These are phyloP conservation scores for Abeoforma whisleri DNA, from an alignment of 78 protist species.

Conservation along the genomic window DNA sequence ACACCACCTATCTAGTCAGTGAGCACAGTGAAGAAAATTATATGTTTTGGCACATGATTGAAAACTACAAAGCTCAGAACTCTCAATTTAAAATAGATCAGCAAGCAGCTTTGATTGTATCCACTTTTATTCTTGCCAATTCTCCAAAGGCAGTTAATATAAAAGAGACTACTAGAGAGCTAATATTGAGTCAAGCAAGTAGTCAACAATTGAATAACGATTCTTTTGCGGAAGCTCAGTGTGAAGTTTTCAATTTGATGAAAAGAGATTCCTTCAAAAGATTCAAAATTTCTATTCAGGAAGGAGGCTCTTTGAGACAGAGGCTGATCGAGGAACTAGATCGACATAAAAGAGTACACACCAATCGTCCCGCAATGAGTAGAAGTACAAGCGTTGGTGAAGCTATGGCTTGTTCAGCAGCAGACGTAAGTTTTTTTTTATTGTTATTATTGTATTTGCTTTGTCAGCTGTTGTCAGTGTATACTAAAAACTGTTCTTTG, in stretches of 20 bases:
- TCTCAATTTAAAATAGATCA: not conserved
- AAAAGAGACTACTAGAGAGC: not conserved
- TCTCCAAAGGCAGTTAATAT: not conserved
- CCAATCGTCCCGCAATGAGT: no score
- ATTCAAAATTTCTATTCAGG: not conserved
- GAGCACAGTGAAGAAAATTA: not conserved
- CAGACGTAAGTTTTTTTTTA: no score
- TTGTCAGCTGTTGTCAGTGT: no score
- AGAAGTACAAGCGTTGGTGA: no score
- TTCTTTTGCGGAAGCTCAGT: not conserved
- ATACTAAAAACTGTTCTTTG: no score
- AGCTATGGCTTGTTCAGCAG: no score
- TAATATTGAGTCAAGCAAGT: no score
- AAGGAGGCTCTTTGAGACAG: not conserved
- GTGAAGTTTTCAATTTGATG: not conserved
- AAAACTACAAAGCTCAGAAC: no score
- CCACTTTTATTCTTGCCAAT: not conserved
- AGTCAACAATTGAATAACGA: no score
- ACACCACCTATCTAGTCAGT: no score
- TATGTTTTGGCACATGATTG: not conserved
- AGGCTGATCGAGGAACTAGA: not conserved
- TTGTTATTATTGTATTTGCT: no score
- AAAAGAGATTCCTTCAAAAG: not conserved
- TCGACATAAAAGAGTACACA: not conserved
- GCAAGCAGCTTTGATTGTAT: not conserved